Evolutionary conservation across 257 asterid species (phyloP).

Genomic region (Forsythia viridissima): DNA sequence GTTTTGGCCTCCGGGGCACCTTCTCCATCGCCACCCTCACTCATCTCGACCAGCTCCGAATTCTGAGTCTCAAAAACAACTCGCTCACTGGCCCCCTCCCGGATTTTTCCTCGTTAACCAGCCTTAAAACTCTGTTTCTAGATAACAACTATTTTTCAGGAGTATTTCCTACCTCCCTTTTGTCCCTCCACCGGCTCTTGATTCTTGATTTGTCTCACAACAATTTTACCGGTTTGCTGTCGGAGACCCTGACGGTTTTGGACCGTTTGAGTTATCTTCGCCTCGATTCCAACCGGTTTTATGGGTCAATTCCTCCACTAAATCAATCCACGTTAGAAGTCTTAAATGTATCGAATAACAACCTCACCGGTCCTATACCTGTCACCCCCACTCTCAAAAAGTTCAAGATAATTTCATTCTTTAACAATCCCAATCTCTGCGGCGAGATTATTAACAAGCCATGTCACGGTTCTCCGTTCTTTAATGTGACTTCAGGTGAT

Average conservation of each 20-base stretch:
- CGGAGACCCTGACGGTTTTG: constrained; percentile 43
- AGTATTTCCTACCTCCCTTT: constrained; percentile 53
- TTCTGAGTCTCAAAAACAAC: constrained; percentile 69
- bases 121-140: constrained; percentile 61
- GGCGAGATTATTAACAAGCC: constrained; percentile 78
- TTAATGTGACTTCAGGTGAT: constrained; percentile 43
- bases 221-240: constrained; percentile 61
- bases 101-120: constrained; percentile 56
- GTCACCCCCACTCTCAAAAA: constrained; percentile 66
- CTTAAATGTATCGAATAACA: constrained; percentile 67
- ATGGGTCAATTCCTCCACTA: constrained; percentile 66
- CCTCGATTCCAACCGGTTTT: constrained; percentile 73
- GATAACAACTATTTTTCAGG: constrained; percentile 78
- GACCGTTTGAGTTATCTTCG: constrained; percentile 70
- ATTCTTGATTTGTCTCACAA: constrained; percentile 68
- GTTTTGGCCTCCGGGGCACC: constrained; percentile 65
- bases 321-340: constrained; percentile 60
- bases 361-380: constrained; percentile 78
- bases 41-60: constrained; percentile 84
- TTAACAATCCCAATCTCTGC: constrained; percentile 65
- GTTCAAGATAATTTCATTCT: constrained; percentile 54
- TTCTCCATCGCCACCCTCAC: constrained; percentile 51
- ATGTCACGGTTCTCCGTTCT: constrained; percentile 68
- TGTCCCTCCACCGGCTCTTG: constrained; percentile 53
- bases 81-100: constrained; percentile 80